Evolutionary conservation across 305 asterid species (phyloP).

Genomic region (Fraxinus baroniana): DNA sequence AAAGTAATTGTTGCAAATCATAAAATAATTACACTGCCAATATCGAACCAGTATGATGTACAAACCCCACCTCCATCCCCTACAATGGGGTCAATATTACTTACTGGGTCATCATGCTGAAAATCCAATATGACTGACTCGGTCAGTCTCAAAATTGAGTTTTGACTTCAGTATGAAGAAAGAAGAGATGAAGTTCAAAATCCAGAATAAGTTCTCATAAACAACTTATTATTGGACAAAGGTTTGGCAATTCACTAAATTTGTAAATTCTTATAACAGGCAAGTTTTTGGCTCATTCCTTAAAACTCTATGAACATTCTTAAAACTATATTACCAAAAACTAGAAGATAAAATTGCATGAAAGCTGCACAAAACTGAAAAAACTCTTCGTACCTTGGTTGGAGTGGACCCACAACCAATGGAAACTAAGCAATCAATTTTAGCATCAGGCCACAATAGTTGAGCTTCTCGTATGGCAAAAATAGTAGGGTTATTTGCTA

Average conservation of each 20-base stretch:
- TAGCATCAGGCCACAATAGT: slow-evolving; percentile 94
- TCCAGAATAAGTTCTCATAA: not conserved
- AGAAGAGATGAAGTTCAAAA: not conserved
- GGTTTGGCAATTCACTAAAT: not conserved
- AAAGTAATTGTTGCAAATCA: slow-evolving; percentile 17
- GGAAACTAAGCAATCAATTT: slow-evolving; percentile 92
- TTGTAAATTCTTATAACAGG: not conserved
- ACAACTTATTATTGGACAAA: not conserved
- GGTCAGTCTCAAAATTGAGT: not conserved
- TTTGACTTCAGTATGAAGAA: not conserved
- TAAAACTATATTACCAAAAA: slow-evolving; percentile 12
- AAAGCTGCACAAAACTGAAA: slow-evolving; percentile 15
- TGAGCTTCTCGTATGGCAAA: slow-evolving; percentile 96
- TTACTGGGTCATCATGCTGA: not conserved
- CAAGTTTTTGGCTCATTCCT: not conserved
- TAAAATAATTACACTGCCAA: slow-evolving; percentile 20
- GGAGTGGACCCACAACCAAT: slow-evolving; percentile 97
- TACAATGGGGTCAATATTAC: not conserved
- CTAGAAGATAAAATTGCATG: slow-evolving; percentile 12
- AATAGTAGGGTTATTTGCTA: slow-evolving; percentile 95
- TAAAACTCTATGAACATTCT: slow-evolving; percentile 15
- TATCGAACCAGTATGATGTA: not conserved
- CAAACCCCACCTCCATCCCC: not conserved
- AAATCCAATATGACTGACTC: not conserved
- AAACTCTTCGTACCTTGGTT: slow-evolving; percentile 62